These are phyloP conservation scores for Nemania serpens DNA, from an alignment of 2,329 filamentous ascomycete genomes.

Conservation along the genomic window DNA sequence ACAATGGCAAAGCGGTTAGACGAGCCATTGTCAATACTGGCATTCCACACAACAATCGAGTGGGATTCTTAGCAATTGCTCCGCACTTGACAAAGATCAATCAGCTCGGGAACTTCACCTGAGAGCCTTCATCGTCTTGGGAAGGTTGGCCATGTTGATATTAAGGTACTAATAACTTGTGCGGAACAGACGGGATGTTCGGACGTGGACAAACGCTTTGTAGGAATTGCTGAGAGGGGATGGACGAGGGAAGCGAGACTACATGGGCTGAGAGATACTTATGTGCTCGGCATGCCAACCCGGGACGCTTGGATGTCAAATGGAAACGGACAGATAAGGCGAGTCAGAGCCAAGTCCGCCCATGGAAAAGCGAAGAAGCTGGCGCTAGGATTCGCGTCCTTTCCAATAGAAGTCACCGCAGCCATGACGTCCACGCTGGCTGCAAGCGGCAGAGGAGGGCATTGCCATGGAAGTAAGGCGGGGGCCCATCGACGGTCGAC, in stretches of 20 bases:
- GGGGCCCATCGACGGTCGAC: neutral
- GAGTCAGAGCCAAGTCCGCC: neutral
- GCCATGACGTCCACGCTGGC: conserved; percentile 7
- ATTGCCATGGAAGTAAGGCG: conserved; percentile 15
- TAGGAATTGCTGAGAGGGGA: neutral
- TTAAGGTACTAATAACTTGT: conserved; percentile 19
- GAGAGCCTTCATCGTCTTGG: conserved; percentile 59
- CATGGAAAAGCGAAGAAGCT: neutral
- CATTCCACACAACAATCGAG: neutral
- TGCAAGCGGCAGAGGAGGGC: conserved; percentile 29
- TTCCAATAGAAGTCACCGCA: neutral
- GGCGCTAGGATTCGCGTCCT: neutral
- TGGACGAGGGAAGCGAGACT: conserved; percentile 11
- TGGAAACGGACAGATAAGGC: neutral
- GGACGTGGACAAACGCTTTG: neutral
- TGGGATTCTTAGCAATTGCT: conserved; percentile 3
- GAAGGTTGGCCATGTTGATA: conserved; percentile 43
- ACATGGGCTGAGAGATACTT: conserved; percentile 15
- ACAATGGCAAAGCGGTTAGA: conserved; percentile 15
- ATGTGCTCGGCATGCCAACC: conserved; percentile 7
- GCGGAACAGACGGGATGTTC: conserved; percentile 18
- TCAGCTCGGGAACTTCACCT: conserved; percentile 49
- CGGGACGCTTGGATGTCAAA: too few species aligned
- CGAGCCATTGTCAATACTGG: neutral
- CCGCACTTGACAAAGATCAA: neutral